A percentile compares a stretch with the other conserved stretches of the same genome.
phyloP scores from a whole-genome alignment of 78 protist species.

The Bodo saltans region DNA sequence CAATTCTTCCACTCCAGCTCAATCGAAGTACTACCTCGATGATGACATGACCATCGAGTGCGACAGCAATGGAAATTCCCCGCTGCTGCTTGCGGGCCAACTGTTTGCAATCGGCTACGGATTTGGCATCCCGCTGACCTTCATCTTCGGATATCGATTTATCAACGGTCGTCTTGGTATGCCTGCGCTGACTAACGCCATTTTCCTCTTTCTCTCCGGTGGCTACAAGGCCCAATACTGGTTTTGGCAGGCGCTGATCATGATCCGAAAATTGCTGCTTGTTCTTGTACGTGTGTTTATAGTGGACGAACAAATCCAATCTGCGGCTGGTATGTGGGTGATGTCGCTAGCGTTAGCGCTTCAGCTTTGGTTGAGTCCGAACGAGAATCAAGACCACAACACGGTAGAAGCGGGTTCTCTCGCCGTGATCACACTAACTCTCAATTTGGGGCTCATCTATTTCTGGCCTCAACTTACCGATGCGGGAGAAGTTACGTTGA shows the following conservation, averaged over 20 bases:
- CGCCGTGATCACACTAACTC: conserved; percentile 5
- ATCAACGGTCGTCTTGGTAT: neutral
- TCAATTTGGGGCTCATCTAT: conserved; percentile 6
- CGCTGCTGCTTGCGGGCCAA: neutral
- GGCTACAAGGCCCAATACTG: neutral
- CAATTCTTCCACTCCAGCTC: neutral
- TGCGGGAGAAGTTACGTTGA: neutral
- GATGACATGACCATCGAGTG: neutral
- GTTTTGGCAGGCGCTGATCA: conserved; percentile 29
- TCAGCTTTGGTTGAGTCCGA: neutral
- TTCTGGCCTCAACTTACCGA: neutral
- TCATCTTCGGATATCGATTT: neutral
- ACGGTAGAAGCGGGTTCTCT: neutral
- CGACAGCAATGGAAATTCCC: neutral
- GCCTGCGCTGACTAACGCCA: neutral
- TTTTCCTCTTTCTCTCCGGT: conserved; percentile 14
- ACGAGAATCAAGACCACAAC: conserved; percentile 5
- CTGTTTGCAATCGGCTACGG: conserved; percentile 14
- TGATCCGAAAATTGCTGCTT: conserved; percentile 3
- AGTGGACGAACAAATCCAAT: neutral
- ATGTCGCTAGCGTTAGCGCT: neutral
- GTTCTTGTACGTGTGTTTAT: neutral
- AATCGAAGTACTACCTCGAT: neutral
- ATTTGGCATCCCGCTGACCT: conserved; percentile 9
- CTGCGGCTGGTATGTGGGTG: neutral